Base-by-base conservation (phyloP, 225 moss, liverwort and hornwort genomes). In the Ulota crispa region DNA sequence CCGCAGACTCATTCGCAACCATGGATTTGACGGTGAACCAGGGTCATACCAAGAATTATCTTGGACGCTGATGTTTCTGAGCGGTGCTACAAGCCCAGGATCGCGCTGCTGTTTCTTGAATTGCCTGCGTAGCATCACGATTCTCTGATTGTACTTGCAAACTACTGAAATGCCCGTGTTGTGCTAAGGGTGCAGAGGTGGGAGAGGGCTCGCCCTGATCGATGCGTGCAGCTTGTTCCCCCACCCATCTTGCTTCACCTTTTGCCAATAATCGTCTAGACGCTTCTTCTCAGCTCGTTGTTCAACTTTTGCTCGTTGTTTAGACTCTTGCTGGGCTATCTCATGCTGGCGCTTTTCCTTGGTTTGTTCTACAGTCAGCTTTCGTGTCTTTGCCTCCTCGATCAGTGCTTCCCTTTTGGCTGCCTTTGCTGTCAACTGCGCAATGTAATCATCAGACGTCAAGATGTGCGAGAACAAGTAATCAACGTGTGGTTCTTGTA, bases 261-360 rank as follows among this genome's bases (percentile, higher is more conserved):
- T 26, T 1, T 61, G 3, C 28, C 61, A 61, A 27, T 61, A 61
- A 0, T 61, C 26, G 2, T 61, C 4, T 0, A 61, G 27, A 12
- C 27, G 9, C 9, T 27, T 28, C 0, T 27, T 60, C 14, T 10
- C 13, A 0, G 27, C 24, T 61, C 1, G 61, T 23, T 61, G 13
- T 2, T 26, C 27, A 27, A 0, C 28, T 11, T 3, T 0, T 61
- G 3, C 14, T 0, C 12, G 0, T 3, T 4, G 4, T 26, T 28
- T 61, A 0, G 27, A 26, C 5, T 28, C 61, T 27, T 5, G 4
- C 0, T 27, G 9, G 1, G 3, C 10, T 13, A 11, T 61, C 23
- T 27, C 61, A 8, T 61, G 24, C 11, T 61, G 1, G 10, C 4
- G 9, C 13, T 61, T 61, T 10, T 27, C 26, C 11, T 11, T 61